Base-by-base conservation (phyloP, 805 yeast genomes). In the Pichia nakasei region DNA sequence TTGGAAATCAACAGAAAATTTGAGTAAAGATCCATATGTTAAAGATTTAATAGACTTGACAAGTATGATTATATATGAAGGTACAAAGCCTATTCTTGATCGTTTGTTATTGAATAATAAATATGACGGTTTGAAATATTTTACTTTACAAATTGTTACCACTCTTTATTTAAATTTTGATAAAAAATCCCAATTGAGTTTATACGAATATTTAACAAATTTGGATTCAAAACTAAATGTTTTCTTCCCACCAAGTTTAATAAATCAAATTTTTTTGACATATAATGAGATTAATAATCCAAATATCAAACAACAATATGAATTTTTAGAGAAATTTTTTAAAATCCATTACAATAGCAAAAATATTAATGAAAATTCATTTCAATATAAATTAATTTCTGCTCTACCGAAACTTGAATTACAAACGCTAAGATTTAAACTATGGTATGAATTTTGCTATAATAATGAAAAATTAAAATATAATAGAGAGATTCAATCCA, bases 361-460 rank as follows among this genome's bases (percentile, higher is more conserved):
- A 6, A 27, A 35, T 3, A 33, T 34, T 7, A 37, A 37, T 22
- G 47, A 45, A 22, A 21, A 37, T 17, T 33, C 42, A 2, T 49
- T 41, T 39, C 39, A 43, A 18, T 44, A 45, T 22, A 35, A 31
- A 32, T n/a, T 46, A 22, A 41, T 42, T 19, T 46, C 45, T 9
- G 17, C 43, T 9, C 22, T 45, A 22, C 41, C 49, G 5, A 37
- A 39, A 19, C 39, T 42, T 8, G 22, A 22, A 7, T 29, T 21
- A n/a, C 21, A 24, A 9, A 22, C 35, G 15, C 22, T 47, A 13
- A 46, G 39, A 27, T 49, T 49, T 13, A 38, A 35, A 29, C 20
- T 49, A 9, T 49, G 52, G 52, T 47, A 42, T 41, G 35, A 42
- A 20, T 35, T 21, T 33, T 40, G 49, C 27, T 49, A 39, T 24